Conservation (phyloP, 2,329 filamentous ascomycete genomes). For the Talaromyces islandicus region DNA sequence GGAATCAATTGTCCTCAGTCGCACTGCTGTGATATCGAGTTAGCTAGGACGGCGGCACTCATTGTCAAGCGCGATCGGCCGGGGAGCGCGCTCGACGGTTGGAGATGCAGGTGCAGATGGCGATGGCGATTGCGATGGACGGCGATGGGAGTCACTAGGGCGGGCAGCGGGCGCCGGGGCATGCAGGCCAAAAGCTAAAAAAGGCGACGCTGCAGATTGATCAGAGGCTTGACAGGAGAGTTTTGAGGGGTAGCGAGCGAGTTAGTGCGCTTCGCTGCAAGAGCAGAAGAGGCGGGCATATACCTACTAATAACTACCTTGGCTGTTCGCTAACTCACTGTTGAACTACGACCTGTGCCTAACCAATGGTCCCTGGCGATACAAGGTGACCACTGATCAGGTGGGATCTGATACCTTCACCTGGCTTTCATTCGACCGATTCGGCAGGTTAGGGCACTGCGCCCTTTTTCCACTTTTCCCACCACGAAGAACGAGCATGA, state of each 20-base stretch:
- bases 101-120: not conserved
- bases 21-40: not conserved
- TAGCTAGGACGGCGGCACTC: not conserved
- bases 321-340: no score
- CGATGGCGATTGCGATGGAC: not conserved
- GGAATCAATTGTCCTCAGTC: not conserved
- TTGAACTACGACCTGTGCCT: slow-evolving; percentile 1
- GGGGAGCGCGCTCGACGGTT: not conserved
- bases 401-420: not conserved
- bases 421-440: not conserved
- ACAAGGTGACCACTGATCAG: not conserved
- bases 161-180: not conserved
- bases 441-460: not conserved
- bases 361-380: slow-evolving; percentile 8
- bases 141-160: not conserved
- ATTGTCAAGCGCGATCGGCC: not conserved
- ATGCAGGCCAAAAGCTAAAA: slow-evolving; percentile 11
- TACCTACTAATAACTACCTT: not conserved
- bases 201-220: slow-evolving; percentile 20
- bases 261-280: not conserved
- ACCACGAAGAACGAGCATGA: not conserved
- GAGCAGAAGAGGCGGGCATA: not conserved
- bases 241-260: not conserved
- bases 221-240: not conserved
- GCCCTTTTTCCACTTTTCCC: not conserved